Evolutionary conservation across 352 stramenopile species (phyloP), one percentile per base, ranked within the genome.

Genomic region (Pythium plurisporium): DNA sequence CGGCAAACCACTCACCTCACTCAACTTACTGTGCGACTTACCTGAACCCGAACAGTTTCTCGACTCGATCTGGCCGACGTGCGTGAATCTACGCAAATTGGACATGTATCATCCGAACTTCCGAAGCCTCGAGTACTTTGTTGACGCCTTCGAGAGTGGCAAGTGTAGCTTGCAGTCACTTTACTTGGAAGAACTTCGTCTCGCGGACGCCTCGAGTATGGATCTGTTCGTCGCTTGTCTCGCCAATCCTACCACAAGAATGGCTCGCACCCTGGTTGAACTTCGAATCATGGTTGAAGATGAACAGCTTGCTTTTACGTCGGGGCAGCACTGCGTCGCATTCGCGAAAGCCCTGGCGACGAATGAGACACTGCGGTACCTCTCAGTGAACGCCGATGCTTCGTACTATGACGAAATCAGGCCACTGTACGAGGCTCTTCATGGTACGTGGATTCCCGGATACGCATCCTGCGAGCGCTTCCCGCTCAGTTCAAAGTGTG

Each of bases 71-170:
- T 57, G 36, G 37, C 37, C 49, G 26, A 36, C 27, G 6, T 57
- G 49, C 19, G 15, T 30, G 49, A 48, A 40, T 10, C 22, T 57
- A n/a, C 47, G 38, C 11, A 37, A 29, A 8, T 25, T 57, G 15
- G 25, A 57, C 3, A 30, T 48, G 27, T 48, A 27, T 30, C 20
- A 22, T 17, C 37, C 36, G 0, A 26, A 25, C 8, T 48, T 55
- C 20, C 23, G 19, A n/a, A 41, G 36, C 19, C 17, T 48, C 23
- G 37, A 57, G 11, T 57, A 48, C 14, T 19, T 57, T 3, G 37
- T 57, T 9, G 49, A 57, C 29, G 49, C 49, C 12, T 48, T 48
- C 19, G 49, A 57, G 27, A 57, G 26, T 14, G 49, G 49, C 26
- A 30, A 47, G 19, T 57, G 49, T 26, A 40, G 14, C 17, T 25